These are phyloP conservation scores for Neurospora sp. DNA, from an alignment of 495 filamentous ascomycete species.

Conservation along the genomic window DNA sequence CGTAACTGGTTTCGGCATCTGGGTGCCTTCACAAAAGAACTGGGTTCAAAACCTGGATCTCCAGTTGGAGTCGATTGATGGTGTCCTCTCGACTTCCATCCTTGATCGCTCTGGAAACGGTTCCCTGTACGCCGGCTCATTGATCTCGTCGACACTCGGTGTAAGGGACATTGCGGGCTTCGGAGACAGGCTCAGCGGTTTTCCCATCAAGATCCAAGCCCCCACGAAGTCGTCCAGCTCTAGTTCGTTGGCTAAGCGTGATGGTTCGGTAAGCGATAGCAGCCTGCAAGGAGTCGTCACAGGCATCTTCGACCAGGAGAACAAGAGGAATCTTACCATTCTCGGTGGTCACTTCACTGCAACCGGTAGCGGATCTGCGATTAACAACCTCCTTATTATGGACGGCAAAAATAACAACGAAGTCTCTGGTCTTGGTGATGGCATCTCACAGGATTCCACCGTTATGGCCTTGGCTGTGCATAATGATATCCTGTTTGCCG, in stretches of 20 bases:
- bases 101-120: conserved; percentile 49
- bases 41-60: conserved; percentile 79
- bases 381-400: conserved; percentile 73
- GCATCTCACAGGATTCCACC: conserved; percentile 59
- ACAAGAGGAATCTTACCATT: conserved; percentile 68
- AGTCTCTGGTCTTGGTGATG: conserved; percentile 61
- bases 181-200: conserved; percentile 37
- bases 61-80: conserved; percentile 53
- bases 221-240: conserved; percentile 18
- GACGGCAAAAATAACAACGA: conserved; percentile 43
- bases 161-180: conserved; percentile 62
- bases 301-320: conserved; percentile 63
- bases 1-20: conserved; percentile 73
- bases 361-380: conserved; percentile 51
- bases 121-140: conserved; percentile 65
- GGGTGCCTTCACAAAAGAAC: conserved; percentile 81
- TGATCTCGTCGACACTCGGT: conserved; percentile 58
- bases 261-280: conserved; percentile 29
- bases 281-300: conserved; percentile 55
- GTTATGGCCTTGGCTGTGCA: conserved; percentile 62
- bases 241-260: conserved; percentile 46
- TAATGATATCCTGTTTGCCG: conserved; percentile 65
- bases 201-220: conserved; percentile 53
- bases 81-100: conserved; percentile 55
- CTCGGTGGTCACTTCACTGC: conserved; percentile 82